Conservation (phyloP, 495 filamentous ascomycete genomes). For the Sabuloglossum arenarium region DNA sequence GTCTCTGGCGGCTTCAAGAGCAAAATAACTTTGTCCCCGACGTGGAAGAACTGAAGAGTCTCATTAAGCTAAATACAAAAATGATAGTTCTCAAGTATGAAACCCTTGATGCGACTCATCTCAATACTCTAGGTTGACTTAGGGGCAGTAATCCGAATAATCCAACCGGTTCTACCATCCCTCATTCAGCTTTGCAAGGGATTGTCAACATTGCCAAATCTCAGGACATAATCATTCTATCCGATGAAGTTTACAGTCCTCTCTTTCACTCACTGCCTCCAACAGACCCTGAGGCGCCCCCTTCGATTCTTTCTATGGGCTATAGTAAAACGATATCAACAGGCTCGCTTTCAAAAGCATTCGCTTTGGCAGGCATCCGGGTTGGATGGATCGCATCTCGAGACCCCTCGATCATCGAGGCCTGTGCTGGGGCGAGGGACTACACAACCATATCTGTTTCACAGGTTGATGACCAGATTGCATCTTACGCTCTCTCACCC, state of each 20-base stretch:
- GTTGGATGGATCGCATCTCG: slow-evolving; percentile 68
- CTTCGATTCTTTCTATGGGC: slow-evolving; percentile 46
- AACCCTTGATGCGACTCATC: background rate
- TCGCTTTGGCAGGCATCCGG: slow-evolving; percentile 63
- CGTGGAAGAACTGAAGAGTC: slow-evolving; percentile 37
- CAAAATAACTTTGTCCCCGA: slow-evolving; percentile 46
- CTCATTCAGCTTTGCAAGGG: slow-evolving; percentile 32
- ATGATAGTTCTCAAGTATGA: slow-evolving; percentile 42
- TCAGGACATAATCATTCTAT: slow-evolving; percentile 43
- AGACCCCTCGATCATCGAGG: slow-evolving; percentile 36
- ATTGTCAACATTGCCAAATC: slow-evolving; percentile 43
- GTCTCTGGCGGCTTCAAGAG: slow-evolving; percentile 52
- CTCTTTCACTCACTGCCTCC: slow-evolving; percentile 60
- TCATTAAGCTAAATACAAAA: slow-evolving; percentile 61
- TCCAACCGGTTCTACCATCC: slow-evolving; percentile 57
- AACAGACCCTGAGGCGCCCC: slow-evolving; percentile 32
- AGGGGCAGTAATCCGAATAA: slow-evolving; percentile 64
- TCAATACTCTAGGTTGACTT: slow-evolving; percentile 5
- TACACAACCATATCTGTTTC: slow-evolving; percentile 78
- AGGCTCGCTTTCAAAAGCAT: slow-evolving; percentile 73
- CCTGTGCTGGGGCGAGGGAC: slow-evolving; percentile 44
- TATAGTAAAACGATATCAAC: slow-evolving; percentile 54
- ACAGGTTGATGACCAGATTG: slow-evolving; percentile 63
- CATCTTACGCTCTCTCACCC: slow-evolving; percentile 45
- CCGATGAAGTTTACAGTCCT: slow-evolving; percentile 76